Evolutionary conservation across 2,329 filamentous ascomycete genomes (phyloP), one percentile per base, ranked within the genome.

Genomic region (Drechslerella dactyloides): DNA sequence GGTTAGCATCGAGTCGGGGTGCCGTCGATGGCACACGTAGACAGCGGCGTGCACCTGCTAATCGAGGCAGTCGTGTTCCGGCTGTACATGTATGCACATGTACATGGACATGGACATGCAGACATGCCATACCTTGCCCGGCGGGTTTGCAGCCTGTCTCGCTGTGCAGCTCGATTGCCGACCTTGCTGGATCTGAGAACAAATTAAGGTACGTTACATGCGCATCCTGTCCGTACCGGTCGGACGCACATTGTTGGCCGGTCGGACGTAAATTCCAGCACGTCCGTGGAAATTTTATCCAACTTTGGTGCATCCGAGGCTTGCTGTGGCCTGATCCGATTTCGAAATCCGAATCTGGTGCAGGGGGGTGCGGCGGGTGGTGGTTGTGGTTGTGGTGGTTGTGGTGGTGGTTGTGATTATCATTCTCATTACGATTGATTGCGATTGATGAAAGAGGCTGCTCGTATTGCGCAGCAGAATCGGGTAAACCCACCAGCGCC

Each of bases 391-490:
- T 3, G 27, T 3, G 8, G 27, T 33, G 27, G 27, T 8, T 8
- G 27, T 33, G 27, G 27, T 33, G 27, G 27, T 33, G 27, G 27
- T 33, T 33, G 27, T 33, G 27, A 33, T 33, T 33, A 8, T n/a
- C n/a, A n/a, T n/a, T n/a, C n/a, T n/a, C n/a, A 33, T 33, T 50
- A 51, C 46, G 17, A 46, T 60, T 42, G 57, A 35, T 50, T 42
- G 44, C 50, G 50, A 23, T 46, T 33, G 51, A 60, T 51, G 3
- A 19, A 23, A 13, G 37, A 17, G n/a, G 37, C 13, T 40, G 50
- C 33, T 61, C 68, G 68, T 65, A 65, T 72, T 60, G 55, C 50
- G 59, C 56, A 72, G 59, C 68, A 65, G 54, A 65, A 72, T 72
- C 60, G 56, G 68, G 68, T 72, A 72, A 72, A 72, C 2, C 10